Evolutionary conservation across 2,329 filamentous ascomycete species (phyloP), one percentile per base, ranked within the genome.

Genomic region (Cladobotryum mycophilum): DNA sequence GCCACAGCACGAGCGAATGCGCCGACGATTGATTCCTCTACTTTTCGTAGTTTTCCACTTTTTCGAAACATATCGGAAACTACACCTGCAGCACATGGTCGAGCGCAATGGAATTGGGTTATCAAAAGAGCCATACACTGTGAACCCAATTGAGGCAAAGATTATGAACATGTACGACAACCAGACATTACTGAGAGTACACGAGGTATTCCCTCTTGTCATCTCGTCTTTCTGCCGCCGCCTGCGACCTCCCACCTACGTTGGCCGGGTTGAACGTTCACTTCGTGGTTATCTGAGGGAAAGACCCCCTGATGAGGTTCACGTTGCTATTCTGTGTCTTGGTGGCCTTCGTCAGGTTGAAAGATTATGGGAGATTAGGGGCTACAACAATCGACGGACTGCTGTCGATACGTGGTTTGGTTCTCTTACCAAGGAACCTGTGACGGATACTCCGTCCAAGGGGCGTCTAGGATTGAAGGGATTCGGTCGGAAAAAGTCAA

Each of bases 31-130:
- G 8, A 82, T 84, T 49, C 82, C 82, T 1, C 63, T 84, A 7
- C 70, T 85, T 14, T 85, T 85, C 56, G 84, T 81, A 12, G 71
- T 84, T 20, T 85, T 85, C 56, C 82, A 85, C 62, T 85, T 85
- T 60, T 85, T 85, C 61, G 82, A 85, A 61, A 81, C 73, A 1
- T 84, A 83, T 60, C 77, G 82, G 52, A 75, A 72, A 37, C 68
- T 82, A 3, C 80, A 85, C 56, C 63, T 83, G 7, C 67, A 80
- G 56, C 79, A 80, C 53, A 72, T 85, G 20, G 67, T 70, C 45
- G 70, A 78, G 44, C 71, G 80, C 49, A 68, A 67, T 37, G 76
- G 77, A 12, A 69, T 76, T 45, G 78, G 80, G 5, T 57, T 85
- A 42, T 66, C 67, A 38, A 70, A 63, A 40, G 71, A 74, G 48